Evolutionary conservation across 768 basidiomycete genomes (phyloP).

Genomic region (Lentinula sp.): DNA sequence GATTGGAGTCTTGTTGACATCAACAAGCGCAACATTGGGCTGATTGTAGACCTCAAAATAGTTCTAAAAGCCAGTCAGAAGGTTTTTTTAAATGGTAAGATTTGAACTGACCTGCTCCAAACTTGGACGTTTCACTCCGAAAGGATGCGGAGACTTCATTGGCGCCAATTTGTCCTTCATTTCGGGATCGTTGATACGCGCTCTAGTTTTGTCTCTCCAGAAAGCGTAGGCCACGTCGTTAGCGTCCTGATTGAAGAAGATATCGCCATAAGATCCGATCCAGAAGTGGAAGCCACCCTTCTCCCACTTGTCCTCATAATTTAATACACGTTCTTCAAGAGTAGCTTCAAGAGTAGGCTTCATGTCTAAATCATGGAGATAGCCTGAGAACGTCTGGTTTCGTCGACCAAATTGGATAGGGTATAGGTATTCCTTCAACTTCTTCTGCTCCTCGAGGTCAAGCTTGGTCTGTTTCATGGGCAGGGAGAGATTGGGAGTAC

Average conservation of each 20-base stretch:
- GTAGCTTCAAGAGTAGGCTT: constrained; percentile 1
- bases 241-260: constrained; percentile 1
- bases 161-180: constrained; percentile 4
- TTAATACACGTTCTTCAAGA: constrained; percentile 10
- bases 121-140: constrained; percentile 6
- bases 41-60: constrained; percentile 9
- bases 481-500: constrained; percentile 7
- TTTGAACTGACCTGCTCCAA: neutral
- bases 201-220: constrained; percentile 4
- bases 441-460: neutral
- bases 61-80: neutral
- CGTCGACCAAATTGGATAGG: neutral
- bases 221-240: constrained; percentile 6
- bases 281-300: constrained; percentile 10
- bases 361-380: neutral
- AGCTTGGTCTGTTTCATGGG: constrained; percentile 2
- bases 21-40: constrained; percentile 11
- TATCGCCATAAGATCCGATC: constrained; percentile 6
- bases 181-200: neutral
- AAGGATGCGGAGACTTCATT: constrained; percentile 3
- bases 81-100: neutral
- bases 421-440: constrained; percentile 3
- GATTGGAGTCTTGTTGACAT: constrained; percentile 12
- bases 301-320: constrained; percentile 11
- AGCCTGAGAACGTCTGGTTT: constrained; percentile 3